phyloP scores from a whole-genome alignment of 805 yeast species.

The Sugiyamaella qingdaonensis region DNA sequence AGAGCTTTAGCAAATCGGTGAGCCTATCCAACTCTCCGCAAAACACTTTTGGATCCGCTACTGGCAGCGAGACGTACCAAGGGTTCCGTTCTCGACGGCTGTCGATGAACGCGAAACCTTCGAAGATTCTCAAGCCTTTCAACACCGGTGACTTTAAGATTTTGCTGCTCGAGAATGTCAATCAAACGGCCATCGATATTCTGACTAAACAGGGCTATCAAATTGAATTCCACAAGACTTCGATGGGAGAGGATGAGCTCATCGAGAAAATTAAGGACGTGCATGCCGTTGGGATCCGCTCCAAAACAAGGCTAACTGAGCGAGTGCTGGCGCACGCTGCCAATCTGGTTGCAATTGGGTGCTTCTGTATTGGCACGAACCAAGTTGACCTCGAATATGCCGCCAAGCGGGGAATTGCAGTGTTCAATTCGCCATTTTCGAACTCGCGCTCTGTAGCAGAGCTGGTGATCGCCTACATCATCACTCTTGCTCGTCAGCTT shows the following conservation, averaged over 20 bases:
- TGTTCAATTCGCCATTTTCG: constrained; percentile 97
- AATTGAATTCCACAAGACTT: constrained; percentile 87
- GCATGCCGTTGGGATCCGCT: constrained; percentile 97
- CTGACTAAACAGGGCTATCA: constrained; percentile 91
- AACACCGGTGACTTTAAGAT: constrained; percentile 94
- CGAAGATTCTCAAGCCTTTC: constrained; percentile 80
- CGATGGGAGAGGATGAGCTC: constrained; percentile 87
- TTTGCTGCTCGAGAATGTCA: constrained; percentile 86
- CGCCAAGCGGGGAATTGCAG: constrained; percentile 89
- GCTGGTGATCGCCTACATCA: constrained; percentile 91
- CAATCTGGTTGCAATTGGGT: constrained; percentile 86
- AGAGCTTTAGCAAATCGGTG: constrained; percentile 19
- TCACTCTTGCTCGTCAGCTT: constrained; percentile 89
- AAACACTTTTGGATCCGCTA: constrained; percentile 12
- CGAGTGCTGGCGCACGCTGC: constrained; percentile 79
- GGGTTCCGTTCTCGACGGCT: constrained; percentile 15
- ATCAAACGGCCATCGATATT: constrained; percentile 83
- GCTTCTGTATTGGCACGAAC: constrained; percentile 99
- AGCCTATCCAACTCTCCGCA: constrained; percentile 24
- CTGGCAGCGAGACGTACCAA: constrained; percentile 3
- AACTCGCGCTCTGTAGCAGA: constrained; percentile 99
- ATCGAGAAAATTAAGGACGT: constrained; percentile 90
- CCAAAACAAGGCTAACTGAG: constrained; percentile 85
- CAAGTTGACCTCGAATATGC: constrained; percentile 93
- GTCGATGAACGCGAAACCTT: constrained; percentile 12